phyloP scores from a whole-genome alignment of 1,139 yeast species.

The Candida sojae region DNA sequence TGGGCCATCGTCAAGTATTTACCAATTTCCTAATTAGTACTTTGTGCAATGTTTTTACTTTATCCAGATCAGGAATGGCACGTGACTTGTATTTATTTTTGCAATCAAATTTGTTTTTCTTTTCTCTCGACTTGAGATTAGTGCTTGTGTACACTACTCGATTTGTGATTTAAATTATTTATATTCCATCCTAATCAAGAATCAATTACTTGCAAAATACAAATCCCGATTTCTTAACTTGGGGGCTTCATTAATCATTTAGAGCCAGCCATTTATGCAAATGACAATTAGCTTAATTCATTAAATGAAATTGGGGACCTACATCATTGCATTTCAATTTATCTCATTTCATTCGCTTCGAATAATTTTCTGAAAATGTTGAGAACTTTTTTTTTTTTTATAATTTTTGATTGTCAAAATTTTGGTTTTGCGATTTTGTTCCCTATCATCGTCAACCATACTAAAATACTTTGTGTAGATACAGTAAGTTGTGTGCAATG shows the following conservation, averaged over 20 bases:
- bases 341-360: not conserved
- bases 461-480: too few species aligned
- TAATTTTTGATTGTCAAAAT: too few species aligned
- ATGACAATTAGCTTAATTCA: too few species aligned
- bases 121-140: not conserved
- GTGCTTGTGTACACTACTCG: too few species aligned
- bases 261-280: too few species aligned
- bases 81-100: conserved; percentile 9
- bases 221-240: too few species aligned
- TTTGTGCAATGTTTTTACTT: conserved; percentile 11
- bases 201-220: too few species aligned
- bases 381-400: too few species aligned
- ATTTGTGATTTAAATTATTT: conserved; percentile 1
- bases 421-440: not conserved
- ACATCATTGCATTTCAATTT: not conserved
- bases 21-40: conserved; percentile 11
- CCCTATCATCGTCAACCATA: not conserved
- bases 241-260: too few species aligned
- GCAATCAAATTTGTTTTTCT: not conserved
- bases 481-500: too few species aligned
- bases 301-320: not conserved
- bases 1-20: conserved; percentile 9
- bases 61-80: conserved; percentile 11
- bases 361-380: not conserved
- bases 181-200: conserved; percentile 3